Percentiles rank a stretch among this genome's conserved stretches.
Conservation (phyloP, 371 early-diverging fungal genomes). For the Quaeritorhiza haematococci region DNA sequence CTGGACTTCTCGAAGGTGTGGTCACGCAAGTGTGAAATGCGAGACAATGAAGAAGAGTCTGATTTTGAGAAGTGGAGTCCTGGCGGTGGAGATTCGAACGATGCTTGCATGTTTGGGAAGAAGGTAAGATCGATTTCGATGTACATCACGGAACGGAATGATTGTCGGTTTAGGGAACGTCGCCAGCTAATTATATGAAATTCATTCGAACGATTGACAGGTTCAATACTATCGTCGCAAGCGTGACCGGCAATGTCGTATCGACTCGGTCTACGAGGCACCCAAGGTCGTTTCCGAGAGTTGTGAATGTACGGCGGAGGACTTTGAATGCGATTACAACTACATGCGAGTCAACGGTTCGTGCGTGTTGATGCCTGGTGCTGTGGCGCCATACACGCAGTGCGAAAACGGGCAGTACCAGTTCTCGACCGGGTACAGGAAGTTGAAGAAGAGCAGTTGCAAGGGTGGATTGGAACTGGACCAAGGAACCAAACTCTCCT, state of each 20-base stretch:
- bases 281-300: slow-evolving; percentile 3
- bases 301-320: slow-evolving; percentile 41
- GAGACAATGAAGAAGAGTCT: slow-evolving; percentile 10
- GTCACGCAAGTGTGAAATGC: slow-evolving; percentile 24
- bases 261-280: slow-evolving; percentile 19
- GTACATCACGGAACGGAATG: background rate
- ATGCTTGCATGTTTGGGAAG: slow-evolving; percentile 37
- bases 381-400: slow-evolving; percentile 4
- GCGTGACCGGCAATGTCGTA: slow-evolving; percentile 25
- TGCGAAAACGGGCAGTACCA: slow-evolving; percentile 8
- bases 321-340: slow-evolving; percentile 44
- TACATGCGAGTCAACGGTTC: slow-evolving; percentile 12
- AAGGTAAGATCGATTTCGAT: slow-evolving; percentile 12
- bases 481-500: too few species aligned
- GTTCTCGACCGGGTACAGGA: slow-evolving; percentile 22
- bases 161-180: background rate
- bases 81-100: slow-evolving; percentile 7
- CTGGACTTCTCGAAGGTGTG: slow-evolving; percentile 33
- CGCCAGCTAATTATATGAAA: background rate
- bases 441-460: slow-evolving; percentile 21
- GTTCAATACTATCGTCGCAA: slow-evolving; percentile 35
- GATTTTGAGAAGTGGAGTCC: slow-evolving; percentile 46
- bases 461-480: slow-evolving; percentile 21
- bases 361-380: slow-evolving; percentile 20
- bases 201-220: slow-evolving; percentile 8